phyloP scores from a whole-genome alignment of 192 early-diverging fungal genomes.

The Backusella parvicylindrica region DNA sequence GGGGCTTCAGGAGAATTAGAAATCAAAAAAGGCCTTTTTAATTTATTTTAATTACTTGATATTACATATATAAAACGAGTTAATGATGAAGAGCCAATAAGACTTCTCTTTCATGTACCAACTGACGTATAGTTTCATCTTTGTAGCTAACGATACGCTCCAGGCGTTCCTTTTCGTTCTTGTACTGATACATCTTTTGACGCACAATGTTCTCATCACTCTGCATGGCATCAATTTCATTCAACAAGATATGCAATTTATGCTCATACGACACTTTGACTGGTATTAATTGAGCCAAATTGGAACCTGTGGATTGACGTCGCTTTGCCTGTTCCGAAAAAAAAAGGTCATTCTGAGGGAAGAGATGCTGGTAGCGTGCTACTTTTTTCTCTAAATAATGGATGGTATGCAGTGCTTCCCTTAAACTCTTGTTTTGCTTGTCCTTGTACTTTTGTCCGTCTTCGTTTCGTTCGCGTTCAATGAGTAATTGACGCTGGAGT shows the following conservation, averaged over 20 bases:
- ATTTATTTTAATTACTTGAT: neutral
- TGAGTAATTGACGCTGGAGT: neutral
- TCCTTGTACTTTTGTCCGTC: neutral
- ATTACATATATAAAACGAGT: neutral
- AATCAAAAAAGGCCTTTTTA: neutral
- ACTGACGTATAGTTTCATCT: neutral
- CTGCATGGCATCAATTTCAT: conserved; percentile 15
- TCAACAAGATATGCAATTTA: conserved; percentile 8
- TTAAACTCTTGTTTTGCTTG: neutral
- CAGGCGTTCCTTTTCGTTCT: neutral
- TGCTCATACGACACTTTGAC: neutral
- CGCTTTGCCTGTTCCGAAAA: neutral
- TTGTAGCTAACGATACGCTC: neutral
- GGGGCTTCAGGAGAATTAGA: no score
- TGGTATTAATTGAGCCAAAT: neutral
- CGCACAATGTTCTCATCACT: neutral
- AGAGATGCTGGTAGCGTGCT: neutral
- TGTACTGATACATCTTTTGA: neutral
- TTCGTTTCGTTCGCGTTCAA: conserved; percentile 4
- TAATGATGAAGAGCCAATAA: neutral
- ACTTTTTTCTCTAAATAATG: neutral
- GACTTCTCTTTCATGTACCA: neutral
- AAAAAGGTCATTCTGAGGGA: neutral
- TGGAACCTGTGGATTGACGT: neutral
- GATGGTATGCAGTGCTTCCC: neutral